phyloP scores from a whole-genome alignment of 345 rosid genomes.

The Noccaea bulbosa region DNA sequence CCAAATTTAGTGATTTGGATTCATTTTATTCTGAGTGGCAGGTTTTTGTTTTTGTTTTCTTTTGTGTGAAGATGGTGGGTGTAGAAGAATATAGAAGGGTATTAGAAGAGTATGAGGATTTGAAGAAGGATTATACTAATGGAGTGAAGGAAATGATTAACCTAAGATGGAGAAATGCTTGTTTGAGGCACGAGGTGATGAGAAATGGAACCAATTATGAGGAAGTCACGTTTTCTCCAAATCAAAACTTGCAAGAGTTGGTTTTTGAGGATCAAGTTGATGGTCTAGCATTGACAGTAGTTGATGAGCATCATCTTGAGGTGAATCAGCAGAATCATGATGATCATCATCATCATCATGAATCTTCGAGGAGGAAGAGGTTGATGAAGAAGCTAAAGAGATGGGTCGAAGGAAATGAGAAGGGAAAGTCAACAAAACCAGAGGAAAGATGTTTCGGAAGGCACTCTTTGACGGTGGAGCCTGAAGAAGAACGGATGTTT shows the following conservation, averaged over 20 bases:
- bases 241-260: conserved; percentile 41
- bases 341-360: conserved; percentile 28
- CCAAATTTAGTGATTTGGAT: neutral
- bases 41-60: neutral
- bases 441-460: conserved; percentile 57
- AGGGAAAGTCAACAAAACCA: conserved; percentile 41
- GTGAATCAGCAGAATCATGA: neutral
- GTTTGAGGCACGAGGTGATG: conserved; percentile 67
- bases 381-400: conserved; percentile 61
- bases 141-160: conserved; percentile 58
- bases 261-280: conserved; percentile 40
- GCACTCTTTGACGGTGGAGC: conserved; percentile 46
- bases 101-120: conserved; percentile 51
- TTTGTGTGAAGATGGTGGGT: conserved; percentile 31
- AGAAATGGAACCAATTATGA: conserved; percentile 39
- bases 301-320: conserved; percentile 23
- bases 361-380: conserved; percentile 53
- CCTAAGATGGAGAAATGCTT: conserved; percentile 77
- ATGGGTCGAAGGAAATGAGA: conserved; percentile 74
- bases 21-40: neutral
- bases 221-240: conserved; percentile 37
- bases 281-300: conserved; percentile 28
- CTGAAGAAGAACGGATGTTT: conserved; percentile 43
- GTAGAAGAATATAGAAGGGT: conserved; percentile 53
- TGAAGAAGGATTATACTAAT: conserved; percentile 49